phyloP scores from a whole-genome alignment of 129 eudicot species.

The Mikania micrantha region DNA sequence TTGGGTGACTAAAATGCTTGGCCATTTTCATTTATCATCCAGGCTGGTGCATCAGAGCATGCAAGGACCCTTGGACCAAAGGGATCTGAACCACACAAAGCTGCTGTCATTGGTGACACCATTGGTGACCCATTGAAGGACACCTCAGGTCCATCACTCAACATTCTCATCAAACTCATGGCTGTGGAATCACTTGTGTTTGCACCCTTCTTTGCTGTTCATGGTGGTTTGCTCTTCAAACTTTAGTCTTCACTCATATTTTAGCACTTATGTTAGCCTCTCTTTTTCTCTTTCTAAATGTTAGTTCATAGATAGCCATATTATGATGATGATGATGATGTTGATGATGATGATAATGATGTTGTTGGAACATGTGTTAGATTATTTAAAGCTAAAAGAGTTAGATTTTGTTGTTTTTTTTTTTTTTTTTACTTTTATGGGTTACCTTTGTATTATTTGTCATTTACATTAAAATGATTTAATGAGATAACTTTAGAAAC shows the following conservation, averaged over 20 bases:
- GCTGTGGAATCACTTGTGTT: conserved; percentile 90
- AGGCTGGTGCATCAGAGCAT: conserved; percentile 95
- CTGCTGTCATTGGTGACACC: conserved; percentile 91
- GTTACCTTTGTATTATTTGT: no score
- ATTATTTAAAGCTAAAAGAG: neutral
- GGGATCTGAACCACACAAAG: conserved; percentile 91
- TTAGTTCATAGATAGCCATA: neutral
- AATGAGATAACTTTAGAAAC: no score
- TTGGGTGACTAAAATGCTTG: neutral
- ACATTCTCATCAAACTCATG: conserved; percentile 89
- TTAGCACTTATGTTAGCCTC: neutral
- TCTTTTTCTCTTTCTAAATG: neutral
- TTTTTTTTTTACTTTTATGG: no score
- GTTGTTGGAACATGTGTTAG: neutral
- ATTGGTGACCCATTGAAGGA: conserved; percentile 88
- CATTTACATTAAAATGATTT: no score
- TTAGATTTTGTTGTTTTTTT: neutral
- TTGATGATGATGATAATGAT: neutral
- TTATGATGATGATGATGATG: neutral
- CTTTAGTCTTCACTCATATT: conserved; percentile 7
- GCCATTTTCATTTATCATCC: neutral
- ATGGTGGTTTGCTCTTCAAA: conserved; percentile 78
- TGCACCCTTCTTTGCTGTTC: conserved; percentile 91
- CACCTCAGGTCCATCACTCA: conserved; percentile 90
- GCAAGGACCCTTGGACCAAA: conserved; percentile 82